Base-by-base conservation (phyloP, 768 basidiomycete species). In the Mycena rebaudengoi region DNA sequence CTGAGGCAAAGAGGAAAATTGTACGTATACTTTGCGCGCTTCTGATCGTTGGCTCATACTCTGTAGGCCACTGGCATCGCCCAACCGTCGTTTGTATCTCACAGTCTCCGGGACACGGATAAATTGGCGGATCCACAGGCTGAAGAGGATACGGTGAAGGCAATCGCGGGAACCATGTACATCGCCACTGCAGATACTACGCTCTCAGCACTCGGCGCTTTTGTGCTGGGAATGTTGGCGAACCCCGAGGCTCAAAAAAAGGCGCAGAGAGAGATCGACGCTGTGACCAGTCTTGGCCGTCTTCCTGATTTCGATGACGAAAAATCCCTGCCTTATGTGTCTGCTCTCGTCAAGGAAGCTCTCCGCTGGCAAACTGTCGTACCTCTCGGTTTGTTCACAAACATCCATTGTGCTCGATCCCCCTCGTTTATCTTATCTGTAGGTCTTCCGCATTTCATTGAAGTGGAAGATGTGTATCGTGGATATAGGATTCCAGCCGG, bases 401-500 rank as follows among this genome's bases (percentile, higher is more conserved):
- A n/a, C n/a, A n/a, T n/a, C n/a, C n/a, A n/a, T n/a, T n/a, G n/a
- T n/a, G n/a, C n/a, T n/a, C n/a, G n/a, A n/a, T n/a, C n/a, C 75
- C 0, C 69, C 48, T 40, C 63, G 0, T 66, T 77, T 18, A 59
- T 76, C 1, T 76, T 76, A 3, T 45, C 52, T 32, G 70, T 69
- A 7, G 60, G 71, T 6, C 62, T 78, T 37, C 74, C 76, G 1
- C 64, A 50, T 1, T 71, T 73, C 33, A 56, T 65, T 2, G 76
- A 78, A 1, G 71, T 73, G 8, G 79, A 80, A 12, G 79, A 80
- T 52, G 64, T 73, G 8, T 82, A 81, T 59, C 51, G 65, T 4
- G 79, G 79, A 4, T 75, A 76, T 56, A 55, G 70, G 57, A 78
- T 82, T 20, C 80, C 79, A 1, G 74, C 71, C 26, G 68, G 64